These are phyloP conservation scores for Marsdenia floribunda DNA, from an alignment of 257 asterid species.

Conservation along the genomic window DNA sequence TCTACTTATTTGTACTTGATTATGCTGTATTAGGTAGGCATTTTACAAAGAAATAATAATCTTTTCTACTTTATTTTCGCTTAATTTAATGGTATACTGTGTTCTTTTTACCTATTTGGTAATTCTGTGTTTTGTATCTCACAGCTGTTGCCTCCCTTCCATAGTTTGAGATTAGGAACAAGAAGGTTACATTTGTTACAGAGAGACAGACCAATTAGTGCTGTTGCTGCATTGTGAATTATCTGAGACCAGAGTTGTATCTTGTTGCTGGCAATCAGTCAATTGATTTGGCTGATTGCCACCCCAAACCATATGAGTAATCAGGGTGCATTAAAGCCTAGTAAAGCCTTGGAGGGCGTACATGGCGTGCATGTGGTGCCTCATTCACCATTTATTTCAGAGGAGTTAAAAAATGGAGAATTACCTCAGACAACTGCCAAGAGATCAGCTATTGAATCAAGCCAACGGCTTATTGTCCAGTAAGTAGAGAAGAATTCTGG, in stretches of 20 bases:
- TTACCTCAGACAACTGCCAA: slow-evolving; percentile 27
- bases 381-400: slow-evolving; percentile 58
- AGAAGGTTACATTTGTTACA: slow-evolving; percentile 15
- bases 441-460: slow-evolving; percentile 30
- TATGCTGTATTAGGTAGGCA: not conserved
- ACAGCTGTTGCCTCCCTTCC: not conserved
- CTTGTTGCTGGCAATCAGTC: slow-evolving; percentile 69
- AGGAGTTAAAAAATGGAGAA: slow-evolving; percentile 58
- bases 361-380: slow-evolving; percentile 71
- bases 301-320: slow-evolving; percentile 49
- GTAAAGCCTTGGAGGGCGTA: slow-evolving; percentile 50
- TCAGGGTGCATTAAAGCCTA: slow-evolving; percentile 42
- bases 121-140: not conserved
- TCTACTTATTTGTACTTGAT: not conserved
- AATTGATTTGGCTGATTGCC: slow-evolving; percentile 65
- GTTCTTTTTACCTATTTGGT: not conserved
- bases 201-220: slow-evolving; percentile 23
- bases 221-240: slow-evolving; percentile 17
- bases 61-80: not conserved
- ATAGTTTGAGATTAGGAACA: not conserved
- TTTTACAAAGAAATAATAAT: not conserved
- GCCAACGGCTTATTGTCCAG: slow-evolving; percentile 43
- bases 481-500: slow-evolving; percentile 33
- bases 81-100: not conserved
- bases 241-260: slow-evolving; percentile 21